phyloP scores from a whole-genome alignment of 2,329 filamentous ascomycete species.

The Stylonectria norvegica region DNA sequence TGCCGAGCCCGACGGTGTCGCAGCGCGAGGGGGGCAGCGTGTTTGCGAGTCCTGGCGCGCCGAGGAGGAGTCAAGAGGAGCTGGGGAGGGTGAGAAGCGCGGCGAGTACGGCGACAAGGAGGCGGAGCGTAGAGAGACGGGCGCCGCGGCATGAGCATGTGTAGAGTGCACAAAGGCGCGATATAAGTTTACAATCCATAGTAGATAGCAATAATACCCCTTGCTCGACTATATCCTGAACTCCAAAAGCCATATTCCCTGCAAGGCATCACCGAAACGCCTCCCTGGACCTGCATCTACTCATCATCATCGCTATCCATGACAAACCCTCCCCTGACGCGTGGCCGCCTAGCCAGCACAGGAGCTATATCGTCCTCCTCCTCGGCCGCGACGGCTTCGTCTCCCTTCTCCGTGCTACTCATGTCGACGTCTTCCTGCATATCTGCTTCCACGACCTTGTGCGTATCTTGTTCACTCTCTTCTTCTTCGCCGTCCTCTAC shows the following conservation, averaged over 20 bases:
- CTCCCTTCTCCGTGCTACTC: constrained; percentile 19
- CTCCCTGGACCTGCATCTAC: constrained; percentile 12
- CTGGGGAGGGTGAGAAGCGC: constrained; percentile 33
- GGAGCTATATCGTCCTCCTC: constrained; percentile 28
- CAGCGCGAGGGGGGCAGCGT: constrained; percentile 15
- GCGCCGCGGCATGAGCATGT: too few species aligned
- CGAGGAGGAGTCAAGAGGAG: constrained; percentile 34
- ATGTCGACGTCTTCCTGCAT: constrained; percentile 28
- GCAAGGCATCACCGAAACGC: too few species aligned
- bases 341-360: constrained; percentile 36
- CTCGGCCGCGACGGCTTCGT: constrained; percentile 7
- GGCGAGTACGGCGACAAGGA: constrained; percentile 30
- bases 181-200: too few species aligned
- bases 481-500: constrained; percentile 25
- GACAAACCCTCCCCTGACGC: constrained; percentile 53
- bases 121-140: constrained; percentile 25
- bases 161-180: too few species aligned
- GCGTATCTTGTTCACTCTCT: constrained; percentile 14
- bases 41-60: constrained; percentile 25
- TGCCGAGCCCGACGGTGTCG: constrained; percentile 28
- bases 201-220: too few species aligned
- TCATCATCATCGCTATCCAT: constrained; percentile 60
- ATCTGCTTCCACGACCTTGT: constrained; percentile 24
- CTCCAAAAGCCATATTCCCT: too few species aligned
- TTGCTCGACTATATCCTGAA: constrained; percentile 11